Evolutionary conservation across 768 basidiomycete species (phyloP), one percentile per base, ranked within the genome.

Genomic region (Phylloporus sp.): DNA sequence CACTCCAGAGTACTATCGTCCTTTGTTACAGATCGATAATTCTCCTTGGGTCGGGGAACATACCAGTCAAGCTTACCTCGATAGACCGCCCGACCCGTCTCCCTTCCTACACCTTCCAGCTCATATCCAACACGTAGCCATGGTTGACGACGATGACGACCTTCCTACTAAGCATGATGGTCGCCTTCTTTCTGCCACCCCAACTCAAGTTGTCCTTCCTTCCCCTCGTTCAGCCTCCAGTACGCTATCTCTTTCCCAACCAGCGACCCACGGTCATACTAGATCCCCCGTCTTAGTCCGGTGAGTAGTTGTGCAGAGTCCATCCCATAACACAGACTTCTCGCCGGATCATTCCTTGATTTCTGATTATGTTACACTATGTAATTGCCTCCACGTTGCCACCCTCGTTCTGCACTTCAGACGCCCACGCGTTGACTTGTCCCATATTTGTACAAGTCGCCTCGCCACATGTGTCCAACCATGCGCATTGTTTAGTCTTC

Each of bases 1-100:
- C 38, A 36, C 58, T 45, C 55, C 49, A 28, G 57, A 70, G 26
- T 54, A 62, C 46, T 65, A 57, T 43, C 60, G 67, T 15, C 68
- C 64, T 50, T 55, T 68, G 50, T 48, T 68, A 66, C 66, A 62
- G n/a, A 60, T 67, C 12, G 62, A 69, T 66, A 58, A 68, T 56
- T 64, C 67, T 18, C 48, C 64, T 42, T 59, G 59, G 57, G 31
- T 50, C 32, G 45, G 44, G 22, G 60, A 62, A 46, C 54, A 45
- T 9, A 40, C 53, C n/a, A 24, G 11, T 22, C 13, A 53, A 16
- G 47, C 43, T 36, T 45, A 40, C 18, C 47, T 47, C 15, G 47
- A 60, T 43, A 53, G 44, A 46, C 54, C 45, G 11, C 43, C 55
- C 16, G 54, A 59, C 23, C 27, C 44, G 22, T 54, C 53, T 13